Conservation (phyloP, 2,329 filamentous ascomycete species). For the Kalmusia sp. region DNA sequence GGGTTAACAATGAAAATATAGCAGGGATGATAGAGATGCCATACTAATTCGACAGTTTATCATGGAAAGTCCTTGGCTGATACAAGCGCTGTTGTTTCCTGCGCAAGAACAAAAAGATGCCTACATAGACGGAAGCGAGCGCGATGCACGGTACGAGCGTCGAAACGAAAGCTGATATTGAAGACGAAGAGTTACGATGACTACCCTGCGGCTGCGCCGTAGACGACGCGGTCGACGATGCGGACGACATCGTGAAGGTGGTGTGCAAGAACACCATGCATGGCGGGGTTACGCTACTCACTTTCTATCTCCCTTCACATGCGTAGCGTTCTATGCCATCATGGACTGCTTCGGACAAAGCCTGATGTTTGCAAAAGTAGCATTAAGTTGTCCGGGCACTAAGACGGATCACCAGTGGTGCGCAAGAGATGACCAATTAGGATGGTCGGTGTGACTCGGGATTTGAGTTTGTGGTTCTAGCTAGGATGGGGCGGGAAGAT, state of each 20-base stretch:
- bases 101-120: constrained; percentile 7
- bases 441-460: background rate
- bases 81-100: constrained; percentile 10
- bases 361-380: background rate
- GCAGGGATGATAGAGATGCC: background rate
- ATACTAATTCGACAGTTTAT: constrained; percentile 5
- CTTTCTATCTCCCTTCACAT: background rate
- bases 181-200: background rate
- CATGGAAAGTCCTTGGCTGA: constrained; percentile 7
- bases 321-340: no score
- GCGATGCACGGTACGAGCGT: constrained; percentile 6
- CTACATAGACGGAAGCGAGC: constrained; percentile 6
- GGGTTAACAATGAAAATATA: background rate
- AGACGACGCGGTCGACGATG: background rate
- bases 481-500: background rate
- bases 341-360: background rate
- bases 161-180: constrained; percentile 4
- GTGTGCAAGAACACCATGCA: no score
- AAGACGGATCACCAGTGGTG: background rate
- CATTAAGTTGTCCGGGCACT: background rate
- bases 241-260: background rate
- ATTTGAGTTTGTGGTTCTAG: background rate
- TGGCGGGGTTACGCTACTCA: no score
- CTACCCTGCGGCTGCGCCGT: background rate
- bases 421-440: background rate